These are phyloP conservation scores for Ilex paraguariensis DNA, from an alignment of 305 asterid species.

Conservation along the genomic window DNA sequence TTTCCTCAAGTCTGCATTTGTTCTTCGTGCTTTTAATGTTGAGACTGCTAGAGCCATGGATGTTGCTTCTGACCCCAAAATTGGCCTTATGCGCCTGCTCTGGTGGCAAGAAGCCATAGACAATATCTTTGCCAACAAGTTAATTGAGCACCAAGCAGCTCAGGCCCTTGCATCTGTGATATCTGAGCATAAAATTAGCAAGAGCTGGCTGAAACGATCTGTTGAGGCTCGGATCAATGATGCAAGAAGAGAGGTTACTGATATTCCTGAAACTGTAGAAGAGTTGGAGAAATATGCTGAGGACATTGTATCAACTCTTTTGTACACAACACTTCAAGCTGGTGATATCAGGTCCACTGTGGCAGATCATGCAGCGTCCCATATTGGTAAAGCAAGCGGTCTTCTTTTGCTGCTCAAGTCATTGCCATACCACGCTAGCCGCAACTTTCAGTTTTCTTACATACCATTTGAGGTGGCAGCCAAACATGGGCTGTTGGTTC, in stretches of 20 bases:
- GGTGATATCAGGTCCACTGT: slow-evolving; percentile 66
- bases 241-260: slow-evolving; percentile 56
- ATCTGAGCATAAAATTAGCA: slow-evolving; percentile 61
- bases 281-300: slow-evolving; percentile 81
- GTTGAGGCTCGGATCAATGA: slow-evolving; percentile 81
- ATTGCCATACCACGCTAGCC: slow-evolving; percentile 69
- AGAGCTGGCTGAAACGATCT: slow-evolving; percentile 80
- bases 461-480: slow-evolving; percentile 73
- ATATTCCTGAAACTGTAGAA: slow-evolving; percentile 50
- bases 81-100: slow-evolving; percentile 89
- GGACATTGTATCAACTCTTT: slow-evolving; percentile 76
- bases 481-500: slow-evolving; percentile 59
- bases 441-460: slow-evolving; percentile 49
- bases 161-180: slow-evolving; percentile 65
- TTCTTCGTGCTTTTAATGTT: slow-evolving; percentile 77
- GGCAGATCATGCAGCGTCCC: slow-evolving; percentile 97
- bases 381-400: slow-evolving; percentile 95
- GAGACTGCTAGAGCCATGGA: slow-evolving; percentile 94
- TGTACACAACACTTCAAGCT: slow-evolving; percentile 81
- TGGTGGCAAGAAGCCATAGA: slow-evolving; percentile 97
- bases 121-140: slow-evolving; percentile 63
- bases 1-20: too few relatives aligned
- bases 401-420: slow-evolving; percentile 75
- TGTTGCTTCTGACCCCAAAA: slow-evolving; percentile 80
- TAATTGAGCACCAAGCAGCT: slow-evolving; percentile 87